These are phyloP conservation scores for Schrenkiella parvula DNA, from an alignment of 345 rosid species.

Conservation along the genomic window DNA sequence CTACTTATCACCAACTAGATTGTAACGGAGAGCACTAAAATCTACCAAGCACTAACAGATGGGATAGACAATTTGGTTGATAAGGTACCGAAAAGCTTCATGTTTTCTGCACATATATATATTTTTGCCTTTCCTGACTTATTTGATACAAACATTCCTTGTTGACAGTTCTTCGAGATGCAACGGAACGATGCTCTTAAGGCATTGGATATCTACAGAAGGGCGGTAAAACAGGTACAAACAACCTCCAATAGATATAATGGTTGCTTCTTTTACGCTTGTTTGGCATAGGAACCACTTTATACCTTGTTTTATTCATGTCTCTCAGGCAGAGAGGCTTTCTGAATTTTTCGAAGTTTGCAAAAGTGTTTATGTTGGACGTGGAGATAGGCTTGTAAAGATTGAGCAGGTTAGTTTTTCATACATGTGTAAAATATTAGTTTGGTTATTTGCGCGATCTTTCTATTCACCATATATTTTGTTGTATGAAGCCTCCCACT, in stretches of 20 bases:
- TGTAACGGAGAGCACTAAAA: constrained; percentile 80
- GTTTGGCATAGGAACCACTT: not conserved
- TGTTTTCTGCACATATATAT: not conserved
- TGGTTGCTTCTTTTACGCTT: not conserved
- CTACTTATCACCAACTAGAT: constrained; percentile 44
- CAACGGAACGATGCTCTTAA: constrained; percentile 75
- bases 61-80: constrained; percentile 88
- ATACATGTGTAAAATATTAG: not conserved
- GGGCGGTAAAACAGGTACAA: constrained; percentile 87
- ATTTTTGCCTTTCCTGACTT: not conserved
- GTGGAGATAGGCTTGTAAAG: constrained; percentile 74
- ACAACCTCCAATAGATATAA: not conserved
- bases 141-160: not conserved
- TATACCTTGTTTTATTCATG: constrained; percentile 4
- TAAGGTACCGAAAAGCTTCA: constrained; percentile 52
- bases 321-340: constrained; percentile 76
- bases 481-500: constrained; percentile 66
- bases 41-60: constrained; percentile 84
- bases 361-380: constrained; percentile 77
- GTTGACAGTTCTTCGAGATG: constrained; percentile 96
- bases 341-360: constrained; percentile 96
- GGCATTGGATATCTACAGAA: constrained; percentile 79
- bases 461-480: constrained; percentile 1
- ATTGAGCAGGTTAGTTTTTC: constrained; percentile 80
- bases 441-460: not conserved